Conservation (phyloP, 2,329 filamentous ascomycete species). For the Penicillium polonicum region DNA sequence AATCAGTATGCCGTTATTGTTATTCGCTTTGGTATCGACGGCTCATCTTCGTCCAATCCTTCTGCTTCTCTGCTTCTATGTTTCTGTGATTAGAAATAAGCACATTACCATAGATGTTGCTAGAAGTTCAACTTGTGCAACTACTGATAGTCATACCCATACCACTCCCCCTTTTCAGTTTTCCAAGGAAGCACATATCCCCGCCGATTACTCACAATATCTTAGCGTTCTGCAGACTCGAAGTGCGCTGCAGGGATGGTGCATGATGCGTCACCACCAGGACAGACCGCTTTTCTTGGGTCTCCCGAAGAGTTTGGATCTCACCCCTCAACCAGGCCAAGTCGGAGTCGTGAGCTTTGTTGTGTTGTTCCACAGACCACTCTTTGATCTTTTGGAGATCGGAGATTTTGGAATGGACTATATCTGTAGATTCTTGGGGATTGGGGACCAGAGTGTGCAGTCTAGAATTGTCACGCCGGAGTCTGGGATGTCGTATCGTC, state of each 20-base stretch:
- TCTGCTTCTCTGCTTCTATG: background rate
- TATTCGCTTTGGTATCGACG: background rate
- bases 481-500: constrained; percentile 25
- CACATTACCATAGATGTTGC: background rate
- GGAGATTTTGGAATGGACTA: constrained; percentile 48
- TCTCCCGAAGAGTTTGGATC: constrained; percentile 26
- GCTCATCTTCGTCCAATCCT: background rate
- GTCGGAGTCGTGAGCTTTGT: constrained; percentile 49
- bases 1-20: background rate
- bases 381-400: constrained; percentile 56
- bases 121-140: no score
- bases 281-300: constrained; percentile 25
- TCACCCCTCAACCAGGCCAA: constrained; percentile 51
- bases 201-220: constrained; percentile 49
- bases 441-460: constrained; percentile 57
- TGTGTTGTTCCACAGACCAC: constrained; percentile 55
- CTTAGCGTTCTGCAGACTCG: constrained; percentile 49
- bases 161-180: background rate
- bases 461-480: constrained; percentile 54
- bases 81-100: background rate
- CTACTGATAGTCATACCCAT: background rate
- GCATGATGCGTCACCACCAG: constrained; percentile 60
- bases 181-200: constrained; percentile 40
- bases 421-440: constrained; percentile 43
- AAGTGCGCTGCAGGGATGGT: constrained; percentile 51